Percentiles rank a stretch among this genome's conserved stretches.
Conservation (phyloP, 1,284 basidiomycete species). For the Puccinia hordei region DNA sequence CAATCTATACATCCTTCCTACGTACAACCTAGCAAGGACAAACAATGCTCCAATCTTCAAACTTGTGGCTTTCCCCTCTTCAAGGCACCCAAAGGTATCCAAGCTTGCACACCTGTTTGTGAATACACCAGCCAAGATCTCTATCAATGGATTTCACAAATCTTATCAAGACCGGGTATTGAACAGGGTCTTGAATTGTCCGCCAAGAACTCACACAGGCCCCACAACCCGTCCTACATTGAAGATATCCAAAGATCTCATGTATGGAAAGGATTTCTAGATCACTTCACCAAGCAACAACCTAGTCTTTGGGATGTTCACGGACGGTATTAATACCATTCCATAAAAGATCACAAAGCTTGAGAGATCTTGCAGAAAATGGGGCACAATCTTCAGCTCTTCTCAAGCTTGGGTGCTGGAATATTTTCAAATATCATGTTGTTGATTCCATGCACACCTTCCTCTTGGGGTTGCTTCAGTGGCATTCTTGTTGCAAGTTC, state of each 20-base stretch:
- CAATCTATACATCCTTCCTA: too few species aligned
- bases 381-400: conserved; percentile 29
- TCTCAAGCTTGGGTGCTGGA: conserved; percentile 22
- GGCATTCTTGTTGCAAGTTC: conserved; percentile 25
- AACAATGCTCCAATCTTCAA: too few species aligned
- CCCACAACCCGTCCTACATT: too few species aligned
- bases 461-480: conserved; percentile 17
- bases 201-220: too few species aligned
- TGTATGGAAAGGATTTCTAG: conserved; percentile 12
- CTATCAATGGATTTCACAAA: too few species aligned
- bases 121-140: too few species aligned
- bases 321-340: conserved; percentile 21
- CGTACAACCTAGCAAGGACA: too few species aligned
- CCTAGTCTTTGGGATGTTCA: conserved; percentile 26
- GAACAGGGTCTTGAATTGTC: too few species aligned
- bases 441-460: conserved; percentile 46
- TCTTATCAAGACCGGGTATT: too few species aligned
- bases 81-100: too few species aligned
- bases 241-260: conserved; percentile 40
- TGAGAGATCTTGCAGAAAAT: background rate
- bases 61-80: too few species aligned
- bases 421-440: conserved; percentile 32
- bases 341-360: background rate
- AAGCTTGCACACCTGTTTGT: too few species aligned
- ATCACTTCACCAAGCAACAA: background rate